phyloP scores from a whole-genome alignment of 1,284 basidiomycete genomes.

The Microbotryum saponariae region DNA sequence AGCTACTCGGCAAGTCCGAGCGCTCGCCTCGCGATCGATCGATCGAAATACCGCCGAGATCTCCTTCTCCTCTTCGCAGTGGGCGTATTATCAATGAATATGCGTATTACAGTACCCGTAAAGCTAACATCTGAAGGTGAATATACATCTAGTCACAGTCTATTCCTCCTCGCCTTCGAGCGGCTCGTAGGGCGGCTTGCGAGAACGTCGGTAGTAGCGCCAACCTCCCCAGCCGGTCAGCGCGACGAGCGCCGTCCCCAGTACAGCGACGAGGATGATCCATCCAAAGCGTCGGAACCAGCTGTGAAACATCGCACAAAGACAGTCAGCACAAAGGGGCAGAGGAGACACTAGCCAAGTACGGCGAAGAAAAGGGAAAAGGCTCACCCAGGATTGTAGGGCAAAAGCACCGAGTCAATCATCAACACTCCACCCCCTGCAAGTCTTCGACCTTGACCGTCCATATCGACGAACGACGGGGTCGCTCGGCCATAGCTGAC shows the following conservation, averaged over 20 bases:
- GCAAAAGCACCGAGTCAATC: slow-evolving; percentile 72
- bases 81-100: too few relatives aligned
- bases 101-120: too few relatives aligned
- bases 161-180: slow-evolving; percentile 17
- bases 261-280: slow-evolving; percentile 17
- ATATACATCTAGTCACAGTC: neutral
- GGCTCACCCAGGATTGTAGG: slow-evolving; percentile 59
- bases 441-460: slow-evolving; percentile 37
- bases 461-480: slow-evolving; percentile 40
- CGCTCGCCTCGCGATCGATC: too few relatives aligned
- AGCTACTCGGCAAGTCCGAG: too few relatives aligned
- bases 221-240: slow-evolving; percentile 7
- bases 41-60: too few relatives aligned
- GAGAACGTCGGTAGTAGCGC: slow-evolving; percentile 1
- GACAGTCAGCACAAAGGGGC: too few relatives aligned
- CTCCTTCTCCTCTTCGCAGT: too few relatives aligned
- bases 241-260: slow-evolving; percentile 7
- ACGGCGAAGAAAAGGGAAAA: neutral
- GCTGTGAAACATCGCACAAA: too few relatives aligned
- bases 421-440: slow-evolving; percentile 73
- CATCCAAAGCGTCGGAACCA: slow-evolving; percentile 65
- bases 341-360: neutral
- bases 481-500: slow-evolving; percentile 74
- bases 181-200: neutral
- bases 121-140: too few relatives aligned